Evolutionary conservation across 2,329 filamentous ascomycete species (phyloP), one percentile per base, ranked within the genome.

Genomic region (Apiospora sp.): DNA sequence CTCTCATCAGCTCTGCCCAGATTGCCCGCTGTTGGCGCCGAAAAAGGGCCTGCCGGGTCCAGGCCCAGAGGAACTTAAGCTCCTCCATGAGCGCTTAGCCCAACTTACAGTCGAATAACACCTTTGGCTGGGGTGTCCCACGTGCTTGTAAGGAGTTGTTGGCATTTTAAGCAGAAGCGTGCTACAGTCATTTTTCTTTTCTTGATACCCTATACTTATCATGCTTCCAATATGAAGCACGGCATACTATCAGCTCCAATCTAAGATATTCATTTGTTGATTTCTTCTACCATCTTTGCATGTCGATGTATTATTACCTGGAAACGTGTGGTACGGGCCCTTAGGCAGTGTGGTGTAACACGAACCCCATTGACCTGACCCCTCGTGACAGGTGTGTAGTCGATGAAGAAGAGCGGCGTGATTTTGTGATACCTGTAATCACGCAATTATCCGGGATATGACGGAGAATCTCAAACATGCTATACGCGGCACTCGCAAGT

Each of bases 1-100:
- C 78, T 84, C 86, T 1, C 88, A 92, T 77, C 82, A 86, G 73
- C 90, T 91, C 75, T 92, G 91, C 77, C 82, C 85, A 2, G 83
- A 86, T 71, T 93, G 91, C 77, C 86, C 86, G 22, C 86, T 64
- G 19, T 41, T 92, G 69, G 85, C 87, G 73, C 87, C 87, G 72
- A 88, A 90, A 19, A 88, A 87, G 76, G 91, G 89, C 78, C 86
- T 90, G 34, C 43, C 19, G 24, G 68, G 68, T 22, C 68, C 68
- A 10, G n/a, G 22, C 27, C 46, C 68, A 27, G 68, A 51, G 2
- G 68, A 70, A 22, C 16, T 70, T 1, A 58, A 44, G 34, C 48
- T 51, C n/a, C 48, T 70, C 19, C 46, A 70, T 14, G 68, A 70
- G 27, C 68, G 49, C 16, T 27, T 70, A 48, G 58, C 58, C 22